Percentiles rank a stretch among this genome's conserved stretches.
Conservation (phyloP, 257 asterid genomes). For the Forsythia viridissima region DNA sequence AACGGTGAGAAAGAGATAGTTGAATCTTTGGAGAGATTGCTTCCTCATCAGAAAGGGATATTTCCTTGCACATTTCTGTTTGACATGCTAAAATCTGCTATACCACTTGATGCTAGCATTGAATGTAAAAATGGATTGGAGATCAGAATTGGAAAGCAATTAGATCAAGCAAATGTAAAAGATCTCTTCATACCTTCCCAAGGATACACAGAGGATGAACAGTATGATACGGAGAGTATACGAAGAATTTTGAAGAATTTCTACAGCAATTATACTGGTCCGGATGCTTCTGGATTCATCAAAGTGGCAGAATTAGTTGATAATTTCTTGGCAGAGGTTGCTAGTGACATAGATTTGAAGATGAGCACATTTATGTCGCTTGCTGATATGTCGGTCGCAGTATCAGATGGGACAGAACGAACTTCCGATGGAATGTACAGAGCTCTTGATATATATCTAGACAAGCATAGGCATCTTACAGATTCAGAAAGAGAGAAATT, state of each 20-base stretch:
- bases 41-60: constrained; percentile 41
- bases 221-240: constrained; percentile 60
- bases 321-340: constrained; percentile 62
- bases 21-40: constrained; percentile 54
- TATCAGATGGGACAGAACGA: constrained; percentile 38
- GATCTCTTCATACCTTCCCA: constrained; percentile 65
- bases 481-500: constrained; percentile 64
- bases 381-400: constrained; percentile 52
- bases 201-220: constrained; percentile 57
- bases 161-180: constrained; percentile 46
- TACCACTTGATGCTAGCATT: constrained; percentile 37
- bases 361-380: constrained; percentile 30
- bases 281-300: constrained; percentile 30
- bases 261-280: constrained; percentile 40
- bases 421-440: constrained; percentile 60
- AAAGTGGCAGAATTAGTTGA: constrained; percentile 60
- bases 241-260: constrained; percentile 67
- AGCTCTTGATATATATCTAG: constrained; percentile 67
- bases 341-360: constrained; percentile 60
- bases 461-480: constrained; percentile 62
- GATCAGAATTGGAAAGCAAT: constrained; percentile 62
- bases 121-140: constrained; percentile 66
- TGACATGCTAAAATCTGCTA: constrained; percentile 54
- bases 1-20: constrained; percentile 54
- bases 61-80: constrained; percentile 52